These are phyloP conservation scores for Serendipita sp. DNA, from an alignment of 768 basidiomycete genomes.

Conservation along the genomic window DNA sequence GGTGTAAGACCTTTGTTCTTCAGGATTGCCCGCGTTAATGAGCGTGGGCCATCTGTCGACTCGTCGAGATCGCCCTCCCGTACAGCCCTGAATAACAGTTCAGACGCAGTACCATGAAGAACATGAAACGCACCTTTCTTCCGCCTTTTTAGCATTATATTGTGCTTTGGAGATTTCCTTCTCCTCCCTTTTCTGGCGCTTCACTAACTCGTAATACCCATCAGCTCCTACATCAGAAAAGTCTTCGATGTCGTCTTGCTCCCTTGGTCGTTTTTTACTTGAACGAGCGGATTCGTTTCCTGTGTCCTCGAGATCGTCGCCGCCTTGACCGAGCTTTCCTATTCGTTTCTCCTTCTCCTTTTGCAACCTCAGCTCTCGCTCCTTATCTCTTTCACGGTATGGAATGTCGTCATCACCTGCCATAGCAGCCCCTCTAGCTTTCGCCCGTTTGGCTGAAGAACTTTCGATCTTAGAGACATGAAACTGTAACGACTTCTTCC, in stretches of 20 bases:
- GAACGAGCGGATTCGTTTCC: conserved; percentile 21
- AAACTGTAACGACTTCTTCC: conserved; percentile 76
- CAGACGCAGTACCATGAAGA: background rate
- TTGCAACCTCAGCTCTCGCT: conserved; percentile 38
- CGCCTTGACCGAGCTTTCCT: conserved; percentile 32
- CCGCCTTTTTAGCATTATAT: conserved; percentile 51
- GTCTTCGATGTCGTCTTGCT: conserved; percentile 20
- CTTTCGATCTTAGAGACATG: conserved; percentile 85
- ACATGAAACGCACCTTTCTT: conserved; percentile 34
- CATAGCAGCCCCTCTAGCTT: conserved; percentile 50
- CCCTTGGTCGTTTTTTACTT: conserved; percentile 25
- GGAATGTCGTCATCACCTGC: conserved; percentile 96
- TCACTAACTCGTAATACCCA: conserved; percentile 86
- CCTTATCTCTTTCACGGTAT: conserved; percentile 58
- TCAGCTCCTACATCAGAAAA: conserved; percentile 32
- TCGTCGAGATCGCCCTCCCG: conserved; percentile 25
- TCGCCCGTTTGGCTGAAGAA: conserved; percentile 55
- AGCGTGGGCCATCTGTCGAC: conserved; percentile 56
- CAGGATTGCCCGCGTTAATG: conserved; percentile 79
- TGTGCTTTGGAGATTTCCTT: conserved; percentile 70
- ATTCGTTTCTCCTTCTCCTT: conserved; percentile 35
- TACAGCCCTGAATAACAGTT: conserved; percentile 9
- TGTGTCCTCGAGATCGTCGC: conserved; percentile 50
- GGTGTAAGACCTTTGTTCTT: conserved; percentile 93
- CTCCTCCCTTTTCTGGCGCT: conserved; percentile 49